Base-by-base conservation (phyloP, 768 basidiomycete species). In the Boletus rubropictus region DNA sequence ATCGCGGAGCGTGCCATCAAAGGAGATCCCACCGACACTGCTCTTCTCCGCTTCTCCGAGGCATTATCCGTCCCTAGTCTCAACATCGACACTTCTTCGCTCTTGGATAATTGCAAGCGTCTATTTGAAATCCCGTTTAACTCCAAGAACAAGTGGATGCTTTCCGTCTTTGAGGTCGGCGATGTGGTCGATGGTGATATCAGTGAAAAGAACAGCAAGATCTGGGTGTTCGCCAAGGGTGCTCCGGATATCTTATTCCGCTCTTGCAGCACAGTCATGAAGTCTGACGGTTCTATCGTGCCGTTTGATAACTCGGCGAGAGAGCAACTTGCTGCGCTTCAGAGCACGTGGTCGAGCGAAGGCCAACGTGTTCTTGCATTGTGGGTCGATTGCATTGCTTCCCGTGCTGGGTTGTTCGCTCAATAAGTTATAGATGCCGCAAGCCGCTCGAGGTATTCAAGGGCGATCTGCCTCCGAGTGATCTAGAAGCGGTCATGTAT, bases 91-190 rank as follows among this genome's bases (percentile, higher is more conserved):
- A 40, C 56, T 1, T 24, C 66, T 24, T 52, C 59, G 4, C 44
- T 66, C 17, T 37, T 62, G 42, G 43, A 42, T 0, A 48, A 54
- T 0, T 63, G 63, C 32, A 51, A 42, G 39, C 61, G 63, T 46
- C 46, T 64, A 4, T 71, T 67, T 39, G 68, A 69, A 46, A 67
- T 73, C 18, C 72, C 69, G 1, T 73, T 73, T 61, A 73, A 74
- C 41, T 79, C 76, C 10, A 72, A 71, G 55, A 77, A 78, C 53
- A 82, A 81, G 58, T 81, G 72, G 72, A 80, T 80, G 74, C 67
- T 80, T 39, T 76, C 72, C 42, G 64, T 77, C 43, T 53, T 70
- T 1, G 40, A 61, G 10, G 31, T 65, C 29, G 49, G 57, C 53
- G 37, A 54, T 52, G 8, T 50, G 42, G 39, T 39, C n/a, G 33